Evolutionary conservation across 2,329 filamentous ascomycete genomes (phyloP).

Genomic region (Diaporthe aspalathi): DNA sequence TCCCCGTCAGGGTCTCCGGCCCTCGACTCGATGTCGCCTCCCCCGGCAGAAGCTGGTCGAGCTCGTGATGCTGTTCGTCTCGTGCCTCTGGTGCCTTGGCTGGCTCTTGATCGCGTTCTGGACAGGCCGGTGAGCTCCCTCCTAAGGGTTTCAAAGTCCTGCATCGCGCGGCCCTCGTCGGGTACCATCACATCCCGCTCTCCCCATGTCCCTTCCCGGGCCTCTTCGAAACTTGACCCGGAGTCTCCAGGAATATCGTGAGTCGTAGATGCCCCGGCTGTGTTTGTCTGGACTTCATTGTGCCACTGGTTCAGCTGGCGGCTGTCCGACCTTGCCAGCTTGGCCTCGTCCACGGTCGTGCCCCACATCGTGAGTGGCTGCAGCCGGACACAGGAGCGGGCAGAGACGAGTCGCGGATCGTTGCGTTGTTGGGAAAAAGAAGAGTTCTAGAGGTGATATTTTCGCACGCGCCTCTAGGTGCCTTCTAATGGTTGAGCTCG

Average conservation of each 20-base stretch:
- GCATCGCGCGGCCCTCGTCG: slow-evolving; percentile 22
- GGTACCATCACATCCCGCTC: slow-evolving; percentile 34
- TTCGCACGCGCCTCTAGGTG: background rate
- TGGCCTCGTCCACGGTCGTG: slow-evolving; percentile 30
- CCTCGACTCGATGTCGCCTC: slow-evolving; percentile 25
- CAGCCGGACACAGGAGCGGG: background rate
- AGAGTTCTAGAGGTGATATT: background rate
- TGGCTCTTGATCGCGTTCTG: slow-evolving; percentile 22
- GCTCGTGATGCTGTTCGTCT: slow-evolving; percentile 18
- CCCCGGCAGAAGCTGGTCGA: background rate
- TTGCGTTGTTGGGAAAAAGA: background rate
- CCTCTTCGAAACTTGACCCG: slow-evolving; percentile 9
- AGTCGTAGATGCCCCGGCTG: background rate
- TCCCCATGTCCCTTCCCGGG: slow-evolving; percentile 34
- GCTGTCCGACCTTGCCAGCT: slow-evolving; percentile 11
- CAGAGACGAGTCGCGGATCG: background rate
- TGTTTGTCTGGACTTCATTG: slow-evolving; percentile 8
- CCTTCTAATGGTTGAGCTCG: background rate
- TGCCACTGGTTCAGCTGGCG: slow-evolving; percentile 36
- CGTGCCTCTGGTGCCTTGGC: slow-evolving; percentile 22
- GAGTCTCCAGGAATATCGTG: background rate
- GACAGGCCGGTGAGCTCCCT: slow-evolving; percentile 29
- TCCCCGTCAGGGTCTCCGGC: slow-evolving; percentile 39
- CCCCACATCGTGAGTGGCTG: slow-evolving; percentile 34
- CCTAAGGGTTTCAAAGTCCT: slow-evolving; percentile 24